Percentiles rank a stretch among this genome's conserved stretches.
phyloP scores from a whole-genome alignment of 225 moss, liverwort and hornwort species.

The Takakia lepidozioides region DNA sequence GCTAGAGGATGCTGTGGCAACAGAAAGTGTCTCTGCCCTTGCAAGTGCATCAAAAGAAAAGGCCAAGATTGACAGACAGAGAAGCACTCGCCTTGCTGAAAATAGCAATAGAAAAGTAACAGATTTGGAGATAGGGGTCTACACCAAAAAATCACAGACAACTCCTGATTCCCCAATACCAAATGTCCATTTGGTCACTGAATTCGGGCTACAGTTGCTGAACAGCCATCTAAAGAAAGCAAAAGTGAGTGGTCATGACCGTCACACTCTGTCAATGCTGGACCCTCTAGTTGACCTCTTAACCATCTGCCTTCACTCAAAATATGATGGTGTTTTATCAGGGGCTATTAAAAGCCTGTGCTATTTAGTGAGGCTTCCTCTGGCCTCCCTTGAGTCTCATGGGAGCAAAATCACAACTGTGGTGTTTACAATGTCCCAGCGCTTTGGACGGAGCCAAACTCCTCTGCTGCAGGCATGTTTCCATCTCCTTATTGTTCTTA shows the following conservation, averaged over 20 bases:
- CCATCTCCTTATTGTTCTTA: constrained; percentile 70
- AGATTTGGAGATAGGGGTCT: constrained; percentile 33
- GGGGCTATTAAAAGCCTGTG: constrained; percentile 68
- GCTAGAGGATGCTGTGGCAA: constrained; percentile 77
- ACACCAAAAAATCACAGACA: constrained; percentile 13
- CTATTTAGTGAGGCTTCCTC: constrained; percentile 62
- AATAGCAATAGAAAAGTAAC: constrained; percentile 35
- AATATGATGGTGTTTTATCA: constrained; percentile 73
- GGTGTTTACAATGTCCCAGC: constrained; percentile 65
- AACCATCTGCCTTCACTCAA: constrained; percentile 64
- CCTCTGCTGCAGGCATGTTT: constrained; percentile 79
- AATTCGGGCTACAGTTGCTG: constrained; percentile 76
- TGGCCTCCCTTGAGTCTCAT: constrained; percentile 57
- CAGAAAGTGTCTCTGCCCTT: constrained; percentile 41
- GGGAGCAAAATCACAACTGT: constrained; percentile 54
- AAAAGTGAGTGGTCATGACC: constrained; percentile 60
- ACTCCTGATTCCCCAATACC: constrained; percentile 23
- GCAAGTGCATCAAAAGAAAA: constrained; percentile 68
- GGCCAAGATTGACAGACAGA: constrained; percentile 49
- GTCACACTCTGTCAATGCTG: constrained; percentile 64
- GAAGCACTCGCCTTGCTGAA: constrained; percentile 21
- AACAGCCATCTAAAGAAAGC: constrained; percentile 68
- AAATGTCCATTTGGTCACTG: constrained; percentile 73
- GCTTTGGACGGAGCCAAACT: constrained; percentile 65
- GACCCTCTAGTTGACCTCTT: constrained; percentile 68